These are phyloP conservation scores for Larix kaempferi DNA, from an alignment of 75 land plant genomes.

Conservation along the genomic window DNA sequence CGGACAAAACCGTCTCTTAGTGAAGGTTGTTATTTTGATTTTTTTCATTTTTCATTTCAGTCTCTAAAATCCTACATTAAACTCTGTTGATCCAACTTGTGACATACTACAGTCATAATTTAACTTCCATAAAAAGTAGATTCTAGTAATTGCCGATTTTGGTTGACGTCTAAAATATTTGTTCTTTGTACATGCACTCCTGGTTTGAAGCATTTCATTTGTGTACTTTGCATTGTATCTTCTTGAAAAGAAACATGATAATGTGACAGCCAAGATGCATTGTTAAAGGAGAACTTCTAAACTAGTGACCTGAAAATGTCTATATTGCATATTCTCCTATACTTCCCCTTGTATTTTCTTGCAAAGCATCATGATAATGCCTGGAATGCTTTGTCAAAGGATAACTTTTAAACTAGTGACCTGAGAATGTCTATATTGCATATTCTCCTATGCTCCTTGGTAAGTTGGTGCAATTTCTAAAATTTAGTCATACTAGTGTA, in stretches of 20 bases:
- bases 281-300: not conserved
- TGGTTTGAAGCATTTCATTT: not conserved
- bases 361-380: not conserved
- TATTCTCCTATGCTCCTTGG: no score
- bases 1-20: slow-evolving; percentile 67
- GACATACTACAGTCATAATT: not conserved
- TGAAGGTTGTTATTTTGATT: slow-evolving; percentile 49
- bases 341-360: not conserved
- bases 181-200: not conserved
- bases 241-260: not conserved
- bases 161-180: not conserved
- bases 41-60: no score
- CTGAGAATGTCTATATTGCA: no score
- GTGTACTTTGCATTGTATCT: not conserved
- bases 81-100: not conserved
- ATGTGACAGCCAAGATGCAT: not conserved
- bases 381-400: no score
- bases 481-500: not conserved
- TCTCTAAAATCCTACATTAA: no score
- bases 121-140: not conserved
- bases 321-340: not conserved
- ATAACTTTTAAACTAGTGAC: no score
- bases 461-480: not conserved
- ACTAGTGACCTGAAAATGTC: not conserved
- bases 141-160: not conserved